A percentile compares a stretch with the other conserved stretches of the same genome.
Evolutionary conservation across 2,329 filamentous ascomycete genomes (phyloP).

Genomic region (Colletotrichum sp.): DNA sequence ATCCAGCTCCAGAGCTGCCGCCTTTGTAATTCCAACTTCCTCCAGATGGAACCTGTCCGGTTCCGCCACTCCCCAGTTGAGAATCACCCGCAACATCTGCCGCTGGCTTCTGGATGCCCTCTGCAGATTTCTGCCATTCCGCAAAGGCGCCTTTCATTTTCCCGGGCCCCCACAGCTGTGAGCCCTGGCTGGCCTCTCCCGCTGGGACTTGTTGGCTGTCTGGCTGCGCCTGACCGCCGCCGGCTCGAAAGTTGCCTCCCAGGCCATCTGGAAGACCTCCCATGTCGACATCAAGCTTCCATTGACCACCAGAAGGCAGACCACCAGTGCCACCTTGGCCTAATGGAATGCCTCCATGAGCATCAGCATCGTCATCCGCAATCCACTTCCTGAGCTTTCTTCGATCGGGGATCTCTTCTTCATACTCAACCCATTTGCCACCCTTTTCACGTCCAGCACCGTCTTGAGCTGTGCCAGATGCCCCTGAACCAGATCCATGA

Average conservation of each 20-base stretch:
- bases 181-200: too few relatives aligned
- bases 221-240: too few relatives aligned
- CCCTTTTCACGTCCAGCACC: background rate
- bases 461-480: background rate
- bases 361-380: background rate
- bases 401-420: background rate
- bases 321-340: background rate
- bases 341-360: background rate
- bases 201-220: too few relatives aligned
- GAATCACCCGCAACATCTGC: background rate
- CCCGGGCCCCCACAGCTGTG: too few relatives aligned
- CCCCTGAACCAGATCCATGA: background rate
- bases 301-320: background rate
- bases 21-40: background rate
- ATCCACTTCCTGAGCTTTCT: background rate
- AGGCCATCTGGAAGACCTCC: background rate
- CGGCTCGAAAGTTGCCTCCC: too few relatives aligned
- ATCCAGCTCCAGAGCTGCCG: background rate
- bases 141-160: too few relatives aligned
- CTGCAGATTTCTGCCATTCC: background rate
- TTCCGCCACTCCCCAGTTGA: background rate
- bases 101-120: background rate
- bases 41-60: background rate
- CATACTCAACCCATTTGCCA: background rate
- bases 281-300: background rate